phyloP scores from a whole-genome alignment of 208 protist species.

The Trypanosoma boissoni region DNA sequence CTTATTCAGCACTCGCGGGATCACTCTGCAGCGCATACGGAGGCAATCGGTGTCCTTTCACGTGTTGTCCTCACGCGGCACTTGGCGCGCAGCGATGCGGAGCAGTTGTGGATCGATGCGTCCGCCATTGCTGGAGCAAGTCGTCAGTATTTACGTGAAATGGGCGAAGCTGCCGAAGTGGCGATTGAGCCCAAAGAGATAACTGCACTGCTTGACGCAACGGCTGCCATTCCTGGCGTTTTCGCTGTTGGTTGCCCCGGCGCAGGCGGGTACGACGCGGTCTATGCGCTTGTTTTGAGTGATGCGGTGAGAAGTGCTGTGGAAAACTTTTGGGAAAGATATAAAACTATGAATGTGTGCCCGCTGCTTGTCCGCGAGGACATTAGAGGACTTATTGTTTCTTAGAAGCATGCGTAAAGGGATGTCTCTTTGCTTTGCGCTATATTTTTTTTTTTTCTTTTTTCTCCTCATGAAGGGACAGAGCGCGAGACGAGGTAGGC shows the following conservation, averaged over 20 bases:
- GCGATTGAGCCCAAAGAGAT: slow-evolving; percentile 88
- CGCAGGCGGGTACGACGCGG: slow-evolving; percentile 93
- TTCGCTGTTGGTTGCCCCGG: slow-evolving; percentile 93
- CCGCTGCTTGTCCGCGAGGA: slow-evolving; percentile 82
- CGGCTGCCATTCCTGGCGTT: slow-evolving; percentile 79
- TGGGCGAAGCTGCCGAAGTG: slow-evolving; percentile 80
- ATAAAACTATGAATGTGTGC: slow-evolving; percentile 58
- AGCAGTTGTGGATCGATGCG: slow-evolving; percentile 43
- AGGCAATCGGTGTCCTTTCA: slow-evolving; percentile 14
- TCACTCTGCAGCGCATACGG: slow-evolving; percentile 2
- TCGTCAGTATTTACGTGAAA: slow-evolving; percentile 56
- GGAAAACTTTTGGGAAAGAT: slow-evolving; percentile 76
- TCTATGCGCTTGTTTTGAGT: slow-evolving; percentile 87
- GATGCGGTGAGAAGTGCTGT: slow-evolving; percentile 51
- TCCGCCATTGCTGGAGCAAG: slow-evolving; percentile 36
- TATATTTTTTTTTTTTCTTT: slow-evolving; percentile 9
- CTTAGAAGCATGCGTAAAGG: neutral
- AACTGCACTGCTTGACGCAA: slow-evolving; percentile 80
- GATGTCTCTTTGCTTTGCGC: neutral
- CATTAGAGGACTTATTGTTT: slow-evolving; percentile 51
- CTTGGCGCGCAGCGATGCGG: slow-evolving; percentile 17
- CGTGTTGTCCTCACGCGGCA: slow-evolving; percentile 24
- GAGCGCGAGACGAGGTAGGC: too few species aligned
- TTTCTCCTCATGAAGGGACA: neutral
- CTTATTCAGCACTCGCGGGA: slow-evolving; percentile 33